phyloP scores from a whole-genome alignment of 768 basidiomycete species.

The Termitomyces sp. region DNA sequence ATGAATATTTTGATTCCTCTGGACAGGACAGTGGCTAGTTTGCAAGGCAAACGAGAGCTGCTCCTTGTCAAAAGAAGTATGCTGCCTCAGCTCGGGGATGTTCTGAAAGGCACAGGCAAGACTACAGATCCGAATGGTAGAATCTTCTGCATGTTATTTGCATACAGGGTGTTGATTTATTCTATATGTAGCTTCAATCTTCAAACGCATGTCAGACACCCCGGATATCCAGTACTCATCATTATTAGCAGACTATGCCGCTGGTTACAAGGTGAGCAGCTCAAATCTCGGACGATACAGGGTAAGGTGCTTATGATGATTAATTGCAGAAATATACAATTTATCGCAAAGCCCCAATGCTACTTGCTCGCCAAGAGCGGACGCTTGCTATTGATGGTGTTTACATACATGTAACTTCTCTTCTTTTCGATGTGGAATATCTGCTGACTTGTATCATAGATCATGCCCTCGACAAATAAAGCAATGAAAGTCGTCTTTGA shows the following conservation, averaged over 20 bases:
- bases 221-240: conserved; percentile 51
- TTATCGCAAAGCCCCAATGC: conserved; percentile 91
- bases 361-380: conserved; percentile 85
- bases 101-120: conserved; percentile 55
- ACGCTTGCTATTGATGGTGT: conserved; percentile 92
- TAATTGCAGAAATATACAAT: conserved; percentile 75
- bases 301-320: not conserved
- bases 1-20: conserved; percentile 79
- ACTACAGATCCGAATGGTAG: conserved; percentile 92
- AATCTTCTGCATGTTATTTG: conserved; percentile 13
- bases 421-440: not conserved
- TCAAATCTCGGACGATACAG: not conserved
- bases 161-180: not conserved
- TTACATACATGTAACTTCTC: conserved; percentile 71
- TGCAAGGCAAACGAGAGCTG: conserved; percentile 83
- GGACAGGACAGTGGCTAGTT: conserved; percentile 92
- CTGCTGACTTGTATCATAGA: conserved; percentile 37
- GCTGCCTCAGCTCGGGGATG: conserved; percentile 66
- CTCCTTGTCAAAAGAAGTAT: conserved; percentile 74
- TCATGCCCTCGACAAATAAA: conserved; percentile 81
- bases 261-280: conserved; percentile 73
- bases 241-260: conserved; percentile 61
- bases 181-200: conserved; percentile 69
- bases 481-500: conserved; percentile 74
- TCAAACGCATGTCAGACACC: conserved; percentile 81